These are phyloP conservation scores for Coemansia asiatica DNA, from an alignment of 192 early-diverging fungal genomes.

Conservation along the genomic window DNA sequence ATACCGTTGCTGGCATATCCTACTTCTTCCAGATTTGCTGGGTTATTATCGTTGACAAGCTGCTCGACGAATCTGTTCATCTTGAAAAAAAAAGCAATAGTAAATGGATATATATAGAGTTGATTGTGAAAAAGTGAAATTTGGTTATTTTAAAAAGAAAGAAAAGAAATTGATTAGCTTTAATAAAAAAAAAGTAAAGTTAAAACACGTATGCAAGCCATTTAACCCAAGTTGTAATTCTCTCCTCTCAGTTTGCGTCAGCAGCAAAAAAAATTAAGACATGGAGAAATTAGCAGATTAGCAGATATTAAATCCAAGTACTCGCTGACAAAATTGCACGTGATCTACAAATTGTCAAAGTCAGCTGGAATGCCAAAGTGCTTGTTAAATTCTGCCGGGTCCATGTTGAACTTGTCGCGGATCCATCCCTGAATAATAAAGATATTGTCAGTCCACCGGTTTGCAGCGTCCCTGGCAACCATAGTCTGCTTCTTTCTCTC, in stretches of 20 bases:
- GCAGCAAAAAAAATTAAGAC: not conserved
- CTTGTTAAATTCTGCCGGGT: constrained; percentile 62
- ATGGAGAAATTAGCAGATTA: not conserved
- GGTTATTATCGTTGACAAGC: not conserved
- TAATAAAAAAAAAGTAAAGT: not conserved
- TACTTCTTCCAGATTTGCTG: not conserved
- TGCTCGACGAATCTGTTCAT: constrained; percentile 48
- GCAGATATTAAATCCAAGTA: too few relatives aligned
- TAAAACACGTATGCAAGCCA: not conserved
- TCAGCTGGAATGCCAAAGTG: constrained; percentile 71
- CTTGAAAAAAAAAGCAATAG: not conserved
- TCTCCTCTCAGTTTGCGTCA: not conserved
- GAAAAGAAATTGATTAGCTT: not conserved
- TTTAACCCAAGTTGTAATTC: not conserved
- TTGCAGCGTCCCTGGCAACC: constrained; percentile 70
- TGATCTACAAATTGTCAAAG: constrained; percentile 61
- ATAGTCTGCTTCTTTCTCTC: constrained; percentile 62
- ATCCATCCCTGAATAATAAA: constrained; percentile 80
- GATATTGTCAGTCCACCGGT: constrained; percentile 89
- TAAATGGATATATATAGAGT: not conserved
- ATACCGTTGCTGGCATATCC: not conserved
- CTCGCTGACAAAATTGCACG: not conserved
- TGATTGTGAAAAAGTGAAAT: constrained; percentile 1
- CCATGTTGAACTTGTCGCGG: constrained; percentile 67
- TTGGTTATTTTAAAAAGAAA: not conserved